Evolutionary conservation across 371 early-diverging fungal species (phyloP), one percentile per base, ranked within the genome.

Genomic region (Nematocida homosporus): DNA sequence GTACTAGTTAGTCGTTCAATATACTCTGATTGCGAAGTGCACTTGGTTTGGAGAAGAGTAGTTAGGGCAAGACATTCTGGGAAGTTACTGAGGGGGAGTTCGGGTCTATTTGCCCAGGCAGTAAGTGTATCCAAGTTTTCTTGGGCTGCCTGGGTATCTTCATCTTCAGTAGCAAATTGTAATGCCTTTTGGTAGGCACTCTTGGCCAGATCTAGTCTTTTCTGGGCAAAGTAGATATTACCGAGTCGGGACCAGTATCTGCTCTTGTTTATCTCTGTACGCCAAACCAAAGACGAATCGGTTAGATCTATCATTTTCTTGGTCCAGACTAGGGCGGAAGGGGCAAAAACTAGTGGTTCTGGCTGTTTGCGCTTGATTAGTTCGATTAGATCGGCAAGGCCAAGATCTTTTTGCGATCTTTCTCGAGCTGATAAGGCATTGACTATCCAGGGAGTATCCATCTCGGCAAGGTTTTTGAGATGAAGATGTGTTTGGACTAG

Each of bases 361-460:
- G 67, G 56, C 1, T 59, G 38, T 38, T 63, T 72, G 4, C 4
- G 52, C 37, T 72, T 72, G 41, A 61, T 50, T 4, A 72, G 60
- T n/a, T 59, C 75, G 4, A 72, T 30, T 5, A 72, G 34, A 27
- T 59, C 60, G 35, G 40, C 23, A 4, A 59, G 42, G 2, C 50
- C 27, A 0, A 44, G 18, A 38, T 61, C 75, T 47, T 48, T 48
- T 23, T 47, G 16, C 13, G 8, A 37, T 35, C 23, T 10, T 20
- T 61, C 61, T 35, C 60, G 8, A 16, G 20, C 25, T 4, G 75
- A 47, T 2, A 72, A 59, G 0, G 60, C 60, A 59, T 69, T 56
- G 0, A 69, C 56, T 16, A 72, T 61, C 61, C 75, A 59, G 16
- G 63, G 35, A n/a, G 59, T 13, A 38, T 72, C 61, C 34, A 72